Base-by-base conservation (phyloP, 2,329 filamentous ascomycete genomes). In the Aspergillus texensis region DNA sequence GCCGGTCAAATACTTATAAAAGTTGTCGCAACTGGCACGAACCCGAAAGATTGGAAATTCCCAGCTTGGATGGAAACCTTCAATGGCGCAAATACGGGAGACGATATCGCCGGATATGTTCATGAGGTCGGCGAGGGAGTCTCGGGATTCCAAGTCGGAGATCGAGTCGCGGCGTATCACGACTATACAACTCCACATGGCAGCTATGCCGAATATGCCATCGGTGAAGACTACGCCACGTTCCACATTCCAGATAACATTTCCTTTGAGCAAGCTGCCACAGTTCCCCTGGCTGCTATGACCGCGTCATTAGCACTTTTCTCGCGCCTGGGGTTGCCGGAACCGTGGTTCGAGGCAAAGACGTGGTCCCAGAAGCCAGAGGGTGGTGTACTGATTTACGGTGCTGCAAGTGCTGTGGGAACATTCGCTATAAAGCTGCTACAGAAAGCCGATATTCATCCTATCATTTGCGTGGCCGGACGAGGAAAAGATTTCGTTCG, bases 381-480 rank as follows among this genome's bases (percentile, higher is more conserved):
- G 12, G 80, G 79, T 0, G 65, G 81, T 4, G 72, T 84, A 26
- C 26, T 57, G 6, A 72, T 84, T 53, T 83, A 83, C 68, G 82
- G 81, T 39, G 76, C 70, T 0, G 78, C 82, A 0, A 82, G 81
- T 1, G 80, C 86, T 0, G 85, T 89, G 0, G 86, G 86, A 10
- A 75, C 82, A 12, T 88, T 84, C 68, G 82, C 82, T 1, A 72
- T 88, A 45, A 84, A 89, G 74, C 77, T 88, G 19, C 84, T 85
- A 11, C 68, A 65, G 14, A 77, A 75, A 26, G 80, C 79, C 64
- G 84, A 85, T 69, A 85, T 89, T 67, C 85, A 88, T 71, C 87
- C 86, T 0, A 74, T 89, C 41, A 85, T 89, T 65, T 82, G 80
- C 66, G 78, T 89, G 11, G 85, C 86, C 3, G 0, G 86, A 86